Base-by-base conservation (phyloP, 2,329 filamentous ascomycete genomes). In the Raffaelea deltoideospora region DNA sequence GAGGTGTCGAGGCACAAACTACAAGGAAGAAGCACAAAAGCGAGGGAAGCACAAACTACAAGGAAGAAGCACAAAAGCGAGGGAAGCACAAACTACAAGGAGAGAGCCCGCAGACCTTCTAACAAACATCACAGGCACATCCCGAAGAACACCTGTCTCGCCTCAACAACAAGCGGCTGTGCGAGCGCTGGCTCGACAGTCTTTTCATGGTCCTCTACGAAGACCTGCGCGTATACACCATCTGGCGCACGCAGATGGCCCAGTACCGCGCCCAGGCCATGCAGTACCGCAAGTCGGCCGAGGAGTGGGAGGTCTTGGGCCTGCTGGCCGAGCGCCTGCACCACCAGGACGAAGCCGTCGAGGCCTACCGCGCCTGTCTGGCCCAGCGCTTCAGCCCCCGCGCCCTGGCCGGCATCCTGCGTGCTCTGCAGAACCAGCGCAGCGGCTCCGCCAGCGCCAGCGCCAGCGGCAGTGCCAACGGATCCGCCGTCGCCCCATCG, bases 121-220 rank as follows among this genome's bases (percentile, higher is more conserved):
- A 13, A 36, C 31, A 21, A 15, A 13, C 29, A 33, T 5, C 4
- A 11, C n/a, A 4, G 22, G 11, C 72, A 21, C 70, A 73, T 6
- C 23, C 35, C 7, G 76, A 85, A 45, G 72, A 79, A 39, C 69
- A 82, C 46, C 81, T 93, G 47, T 87, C 86, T 7, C 83, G 88
- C 48, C 85, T 98, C 53, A 90, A 92, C 54, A 94, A 95, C 58
- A 98, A 98, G 63, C 79, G 90, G 1, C 72, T 98, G 1, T 98
- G 90, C 52, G 90, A 98, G 59, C 77, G 90, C 47, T 98, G 90
- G 90, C 71, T 98, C 3, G 90, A 98, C 58, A 96, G 93, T 50
- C 69, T 98, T 18, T 98, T 98, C 63, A 98, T 98, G 90, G 90
- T 96, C 0, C 69, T 98, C 3, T 98, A 98, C 55, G 90, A 98